A percentile compares a stretch with the other conserved stretches of the same genome.
phyloP scores from a whole-genome alignment of 176 grass and related monocot species.

The Thalia dealbata region DNA sequence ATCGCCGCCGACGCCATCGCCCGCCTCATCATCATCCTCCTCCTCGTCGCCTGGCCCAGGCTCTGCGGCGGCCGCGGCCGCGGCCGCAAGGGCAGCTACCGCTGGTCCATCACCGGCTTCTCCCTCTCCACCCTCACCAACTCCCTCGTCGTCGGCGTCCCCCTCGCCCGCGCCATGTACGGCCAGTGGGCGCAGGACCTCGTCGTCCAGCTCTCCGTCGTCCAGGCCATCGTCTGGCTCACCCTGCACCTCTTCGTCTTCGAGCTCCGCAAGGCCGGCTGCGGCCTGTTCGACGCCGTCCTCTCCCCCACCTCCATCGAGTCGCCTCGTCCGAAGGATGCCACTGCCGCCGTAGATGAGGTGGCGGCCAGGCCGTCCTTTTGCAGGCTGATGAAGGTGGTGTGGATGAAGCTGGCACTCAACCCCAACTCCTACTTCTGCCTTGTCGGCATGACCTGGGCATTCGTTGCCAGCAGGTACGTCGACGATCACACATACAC shows the following conservation, averaged over 20 bases:
- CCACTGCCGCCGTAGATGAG: slow-evolving; percentile 4
- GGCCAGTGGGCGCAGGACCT: slow-evolving; percentile 85
- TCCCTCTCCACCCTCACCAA: slow-evolving; percentile 68
- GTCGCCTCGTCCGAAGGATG: slow-evolving; percentile 25
- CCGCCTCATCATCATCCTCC: slow-evolving; percentile 43
- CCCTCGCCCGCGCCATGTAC: slow-evolving; percentile 77
- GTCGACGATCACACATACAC: too few species aligned
- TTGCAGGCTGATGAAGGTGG: slow-evolving; percentile 42
- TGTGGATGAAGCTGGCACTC: slow-evolving; percentile 45
- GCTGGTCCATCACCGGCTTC: slow-evolving; percentile 58
- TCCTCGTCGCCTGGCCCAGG: slow-evolving; percentile 50
- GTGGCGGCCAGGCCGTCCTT: slow-evolving; percentile 24
- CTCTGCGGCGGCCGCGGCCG: too few species aligned
- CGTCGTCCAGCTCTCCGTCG: slow-evolving; percentile 68
- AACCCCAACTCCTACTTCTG: slow-evolving; percentile 72
- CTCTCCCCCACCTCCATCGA: slow-evolving; percentile 34
- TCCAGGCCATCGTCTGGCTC: slow-evolving; percentile 75
- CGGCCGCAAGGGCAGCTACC: slow-evolving; percentile 33
- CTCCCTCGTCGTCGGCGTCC: slow-evolving; percentile 78
- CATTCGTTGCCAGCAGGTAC: slow-evolving; percentile 59
- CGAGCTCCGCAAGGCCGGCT: slow-evolving; percentile 48
- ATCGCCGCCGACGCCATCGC: slow-evolving; percentile 81
- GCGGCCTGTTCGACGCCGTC: slow-evolving; percentile 42
- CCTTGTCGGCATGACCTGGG: slow-evolving; percentile 53
- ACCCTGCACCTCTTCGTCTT: slow-evolving; percentile 44